Evolutionary conservation across 805 yeast species (phyloP).

Genomic region (Sugiyamaella mastotermitis): DNA sequence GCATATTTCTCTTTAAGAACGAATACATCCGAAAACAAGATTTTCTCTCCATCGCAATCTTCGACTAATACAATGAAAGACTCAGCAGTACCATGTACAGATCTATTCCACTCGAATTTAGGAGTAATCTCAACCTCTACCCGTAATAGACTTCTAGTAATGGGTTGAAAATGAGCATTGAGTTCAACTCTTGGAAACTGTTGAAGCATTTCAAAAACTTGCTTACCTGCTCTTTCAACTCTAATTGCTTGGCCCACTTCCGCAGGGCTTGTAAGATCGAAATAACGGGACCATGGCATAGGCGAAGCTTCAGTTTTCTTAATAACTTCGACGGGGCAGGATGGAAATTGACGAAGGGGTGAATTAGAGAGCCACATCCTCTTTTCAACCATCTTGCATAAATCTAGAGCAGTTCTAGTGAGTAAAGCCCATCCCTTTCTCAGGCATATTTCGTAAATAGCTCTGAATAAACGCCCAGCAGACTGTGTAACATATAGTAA

Average conservation of each 20-base stretch:
- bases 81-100: conserved; percentile 59
- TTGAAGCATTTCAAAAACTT: conserved; percentile 46
- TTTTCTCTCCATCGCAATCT: conserved; percentile 73
- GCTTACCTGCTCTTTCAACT: conserved; percentile 56
- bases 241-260: conserved; percentile 79
- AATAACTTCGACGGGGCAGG: conserved; percentile 66
- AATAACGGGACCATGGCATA: conserved; percentile 76
- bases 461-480: conserved; percentile 82
- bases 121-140: conserved; percentile 66
- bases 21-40: conserved; percentile 55
- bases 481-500: conserved; percentile 91
- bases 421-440: conserved; percentile 66
- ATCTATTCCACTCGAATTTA: conserved; percentile 70
- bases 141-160: conserved; percentile 61
- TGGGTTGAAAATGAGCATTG: conserved; percentile 63
- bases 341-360: conserved; percentile 77
- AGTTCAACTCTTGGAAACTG: conserved; percentile 68
- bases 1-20: conserved; percentile 45
- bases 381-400: conserved; percentile 75
- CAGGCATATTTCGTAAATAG: conserved; percentile 72
- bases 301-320: conserved; percentile 71
- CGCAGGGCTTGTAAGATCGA: conserved; percentile 57
- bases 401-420: conserved; percentile 49
- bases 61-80: conserved; percentile 68
- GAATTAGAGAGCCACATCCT: conserved; percentile 81